These are phyloP conservation scores for Puccinellia tenuiflora DNA, from an alignment of 176 grass and related monocot species.

Conservation along the genomic window DNA sequence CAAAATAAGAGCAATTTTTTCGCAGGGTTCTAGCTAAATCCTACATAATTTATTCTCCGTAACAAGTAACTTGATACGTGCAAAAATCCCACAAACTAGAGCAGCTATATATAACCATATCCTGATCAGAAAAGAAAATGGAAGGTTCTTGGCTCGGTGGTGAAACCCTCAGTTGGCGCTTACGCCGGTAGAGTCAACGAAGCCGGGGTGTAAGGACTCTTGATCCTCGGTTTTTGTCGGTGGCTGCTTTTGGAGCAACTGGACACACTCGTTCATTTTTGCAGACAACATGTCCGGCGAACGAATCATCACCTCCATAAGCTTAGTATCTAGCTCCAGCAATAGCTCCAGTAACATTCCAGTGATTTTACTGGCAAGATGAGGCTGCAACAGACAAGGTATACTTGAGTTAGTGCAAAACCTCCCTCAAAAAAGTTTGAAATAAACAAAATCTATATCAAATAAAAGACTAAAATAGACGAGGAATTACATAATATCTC, in stretches of 20 bases:
- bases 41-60: slow-evolving; percentile 20
- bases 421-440: not conserved
- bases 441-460: not conserved
- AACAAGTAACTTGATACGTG: slow-evolving; percentile 11
- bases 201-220: slow-evolving; percentile 34
- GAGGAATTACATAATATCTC: slow-evolving; percentile 39
- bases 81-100: slow-evolving; percentile 19
- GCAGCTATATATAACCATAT: slow-evolving; percentile 13
- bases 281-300: slow-evolving; percentile 46
- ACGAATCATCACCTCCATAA: not conserved
- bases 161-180: slow-evolving; percentile 33
- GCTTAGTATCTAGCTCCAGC: slow-evolving; percentile 35
- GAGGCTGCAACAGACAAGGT: slow-evolving; percentile 28
- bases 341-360: slow-evolving; percentile 68
- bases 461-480: not conserved
- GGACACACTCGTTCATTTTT: slow-evolving; percentile 55
- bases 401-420: not conserved
- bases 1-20: not conserved
- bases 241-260: slow-evolving; percentile 30
- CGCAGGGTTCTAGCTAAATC: not conserved
- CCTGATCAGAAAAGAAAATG: slow-evolving; percentile 9
- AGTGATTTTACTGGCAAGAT: slow-evolving; percentile 65
- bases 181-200: slow-evolving; percentile 33
- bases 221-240: slow-evolving; percentile 39
- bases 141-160: not conserved